Base-by-base conservation (phyloP, 306 rosid species). In the Lupinus albus region DNA sequence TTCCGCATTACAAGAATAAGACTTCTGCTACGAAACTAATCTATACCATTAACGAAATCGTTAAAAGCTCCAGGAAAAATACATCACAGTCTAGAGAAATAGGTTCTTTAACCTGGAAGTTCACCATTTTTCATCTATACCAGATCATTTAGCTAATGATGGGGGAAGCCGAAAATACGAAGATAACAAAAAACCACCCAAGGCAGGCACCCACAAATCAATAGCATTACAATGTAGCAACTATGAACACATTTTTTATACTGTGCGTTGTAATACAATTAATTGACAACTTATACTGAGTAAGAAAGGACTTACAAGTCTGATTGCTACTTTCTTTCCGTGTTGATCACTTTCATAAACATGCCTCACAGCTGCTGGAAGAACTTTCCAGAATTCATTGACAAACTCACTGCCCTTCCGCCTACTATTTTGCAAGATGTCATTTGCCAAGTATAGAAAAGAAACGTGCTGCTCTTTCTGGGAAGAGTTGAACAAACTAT, bases 371-470 rank as follows among this genome's bases (percentile, higher is more conserved):
- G 89, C 83, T 7, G 78, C 73, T 38, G 95, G 95, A 78, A 88
- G 95, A 52, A 88, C 84, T 78, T 88, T 88, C 95, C 95, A 88
- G 67, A 88, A 88, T 82, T 88, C 95, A 78, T 80, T 88, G 69
- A 88, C 95, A 68, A 88, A 88, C 67, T 88, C 95, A 68, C 95
- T 88, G 46, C 95, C 95, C 73, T 83, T 85, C 53, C 95, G 77
- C 83, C 91, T 79, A 67, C 95, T 88, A 71, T 85, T 88, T 80
- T 88, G 95, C 79, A 88, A 76, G 65, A 88, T 88, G 81, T 88
- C 95, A 71, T 88, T 88, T 4, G 95, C 87, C 87, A 88, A 75
- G 70, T 88, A 88, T 42, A 88, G 80, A 81, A 84, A 85, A 32
- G 95, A 84, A 69, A 88, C 82, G 7, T 86, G 79, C 75, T 80